Conservation (phyloP, 1,284 basidiomycete species). For the Erythrobasidium hasegawianum region DNA sequence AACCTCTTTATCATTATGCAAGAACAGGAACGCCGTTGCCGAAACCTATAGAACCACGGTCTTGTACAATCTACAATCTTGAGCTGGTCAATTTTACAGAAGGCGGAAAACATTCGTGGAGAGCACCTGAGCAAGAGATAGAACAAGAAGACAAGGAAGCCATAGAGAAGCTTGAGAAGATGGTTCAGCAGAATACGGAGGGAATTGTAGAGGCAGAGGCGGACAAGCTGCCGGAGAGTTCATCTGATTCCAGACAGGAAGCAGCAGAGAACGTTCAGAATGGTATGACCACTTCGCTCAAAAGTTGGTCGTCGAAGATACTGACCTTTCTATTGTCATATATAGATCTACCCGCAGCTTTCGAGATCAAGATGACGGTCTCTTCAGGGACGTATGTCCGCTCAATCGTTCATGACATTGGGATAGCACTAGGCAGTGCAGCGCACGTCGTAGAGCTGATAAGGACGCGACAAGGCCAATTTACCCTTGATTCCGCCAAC, state of each 20-base stretch:
- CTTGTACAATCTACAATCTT: constrained; percentile 75
- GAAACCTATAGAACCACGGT: constrained; percentile 83
- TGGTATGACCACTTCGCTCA: too few relatives aligned
- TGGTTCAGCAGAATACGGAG: constrained; percentile 50
- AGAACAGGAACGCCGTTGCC: constrained; percentile 83
- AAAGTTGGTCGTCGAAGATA: too few relatives aligned
- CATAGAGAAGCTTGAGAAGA: constrained; percentile 59
- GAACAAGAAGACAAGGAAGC: constrained; percentile 65
- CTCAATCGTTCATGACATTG: constrained; percentile 81
- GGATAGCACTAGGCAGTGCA: constrained; percentile 71
- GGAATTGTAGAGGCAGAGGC: constrained; percentile 58
- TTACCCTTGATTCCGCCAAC: constrained; percentile 48
- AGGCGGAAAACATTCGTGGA: constrained; percentile 42
- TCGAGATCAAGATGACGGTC: constrained; percentile 83
- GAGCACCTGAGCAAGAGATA: constrained; percentile 50
- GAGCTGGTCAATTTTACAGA: constrained; percentile 55
- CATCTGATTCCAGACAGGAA: background rate
- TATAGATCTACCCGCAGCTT: constrained; percentile 60
- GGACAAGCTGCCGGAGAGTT: background rate
- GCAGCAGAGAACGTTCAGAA: background rate
- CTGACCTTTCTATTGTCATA: background rate
- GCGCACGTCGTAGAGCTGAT: constrained; percentile 87
- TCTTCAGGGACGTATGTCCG: constrained; percentile 96
- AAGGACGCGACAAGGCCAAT: constrained; percentile 77
- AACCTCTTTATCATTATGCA: constrained; percentile 92